Evolutionary conservation across 345 rosid genomes (phyloP).

Genomic region (Aquilaria malaccensis): DNA sequence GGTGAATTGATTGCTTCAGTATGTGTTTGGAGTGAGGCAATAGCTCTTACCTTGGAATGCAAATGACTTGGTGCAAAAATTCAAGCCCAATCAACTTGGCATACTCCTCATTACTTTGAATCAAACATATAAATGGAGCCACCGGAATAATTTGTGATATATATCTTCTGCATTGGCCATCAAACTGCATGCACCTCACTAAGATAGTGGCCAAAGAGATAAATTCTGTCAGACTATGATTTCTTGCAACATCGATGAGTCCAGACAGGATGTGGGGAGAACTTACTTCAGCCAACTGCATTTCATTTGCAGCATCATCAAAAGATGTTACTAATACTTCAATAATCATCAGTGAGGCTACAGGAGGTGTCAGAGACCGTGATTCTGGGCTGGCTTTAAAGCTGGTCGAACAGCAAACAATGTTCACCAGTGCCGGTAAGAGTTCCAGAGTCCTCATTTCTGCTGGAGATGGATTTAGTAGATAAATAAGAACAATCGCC

Average conservation of each 20-base stretch:
- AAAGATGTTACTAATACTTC: slow-evolving; percentile 82
- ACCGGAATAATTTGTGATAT: slow-evolving; percentile 47
- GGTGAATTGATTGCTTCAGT: too few relatives aligned
- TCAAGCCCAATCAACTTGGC: slow-evolving; percentile 53
- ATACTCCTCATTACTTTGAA: slow-evolving; percentile 43
- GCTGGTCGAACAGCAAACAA: slow-evolving; percentile 46
- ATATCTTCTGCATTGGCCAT: slow-evolving; percentile 61
- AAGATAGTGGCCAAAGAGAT: slow-evolving; percentile 64
- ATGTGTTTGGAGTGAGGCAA: neutral
- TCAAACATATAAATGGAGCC: slow-evolving; percentile 52
- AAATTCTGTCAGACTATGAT: slow-evolving; percentile 40
- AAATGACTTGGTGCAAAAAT: slow-evolving; percentile 68
- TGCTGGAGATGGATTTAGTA: slow-evolving; percentile 73
- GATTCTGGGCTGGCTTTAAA: slow-evolving; percentile 28
- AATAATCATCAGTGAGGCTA: slow-evolving; percentile 83
- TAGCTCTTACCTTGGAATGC: slow-evolving; percentile 60
- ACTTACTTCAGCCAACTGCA: slow-evolving; percentile 61
- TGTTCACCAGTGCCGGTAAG: slow-evolving; percentile 67
- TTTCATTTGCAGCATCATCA: slow-evolving; percentile 60
- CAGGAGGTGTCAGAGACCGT: slow-evolving; percentile 54
- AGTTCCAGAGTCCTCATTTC: slow-evolving; percentile 83
- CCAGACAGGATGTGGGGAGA: slow-evolving; percentile 61
- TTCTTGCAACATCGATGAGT: slow-evolving; percentile 54
- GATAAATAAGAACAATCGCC: slow-evolving; percentile 68
- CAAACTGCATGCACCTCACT: slow-evolving; percentile 82